Percentiles rank a stretch among this genome's conserved stretches.
phyloP scores from a whole-genome alignment of 306 rosid genomes.

The Castanopsis chinensis region DNA sequence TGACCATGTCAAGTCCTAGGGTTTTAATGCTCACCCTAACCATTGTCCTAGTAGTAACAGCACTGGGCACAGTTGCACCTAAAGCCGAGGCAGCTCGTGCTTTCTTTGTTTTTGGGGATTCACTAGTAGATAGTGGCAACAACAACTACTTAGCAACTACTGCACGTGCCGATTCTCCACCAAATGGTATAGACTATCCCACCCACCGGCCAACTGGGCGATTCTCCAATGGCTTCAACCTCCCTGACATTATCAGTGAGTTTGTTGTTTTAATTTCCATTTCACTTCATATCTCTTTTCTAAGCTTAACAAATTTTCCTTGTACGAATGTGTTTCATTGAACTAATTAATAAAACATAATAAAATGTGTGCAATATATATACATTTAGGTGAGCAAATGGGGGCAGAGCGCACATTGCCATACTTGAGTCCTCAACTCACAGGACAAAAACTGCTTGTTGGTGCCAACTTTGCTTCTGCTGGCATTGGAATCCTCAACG shows the following conservation, averaged over 20 bases:
- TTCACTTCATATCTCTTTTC: background rate
- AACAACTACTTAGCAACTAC: constrained; percentile 52
- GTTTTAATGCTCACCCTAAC: background rate
- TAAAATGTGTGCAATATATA: background rate
- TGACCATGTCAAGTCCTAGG: background rate
- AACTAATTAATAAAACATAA: background rate
- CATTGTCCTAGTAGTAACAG: background rate
- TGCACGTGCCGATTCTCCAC: constrained; percentile 54
- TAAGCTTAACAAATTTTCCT: too few species aligned
- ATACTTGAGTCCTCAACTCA: constrained; percentile 48
- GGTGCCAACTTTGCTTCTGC: constrained; percentile 84
- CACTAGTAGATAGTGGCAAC: constrained; percentile 58
- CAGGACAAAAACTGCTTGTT: constrained; percentile 43
- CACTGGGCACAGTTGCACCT: background rate
- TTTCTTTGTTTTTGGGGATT: constrained; percentile 56
- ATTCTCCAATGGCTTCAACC: constrained; percentile 65
- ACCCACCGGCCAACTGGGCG: constrained; percentile 58
- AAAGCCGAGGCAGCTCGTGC: constrained; percentile 35
- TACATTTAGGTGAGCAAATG: constrained; percentile 36
- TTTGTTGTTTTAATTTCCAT: background rate
- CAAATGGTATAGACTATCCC: constrained; percentile 58
- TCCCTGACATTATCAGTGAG: constrained; percentile 53
- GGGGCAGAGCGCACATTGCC: constrained; percentile 56
- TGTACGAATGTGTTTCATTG: background rate
- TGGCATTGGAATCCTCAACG: constrained; percentile 65